These are phyloP conservation scores for Phytopythium helicoides DNA, from an alignment of 352 stramenopile species.

Conservation along the genomic window DNA sequence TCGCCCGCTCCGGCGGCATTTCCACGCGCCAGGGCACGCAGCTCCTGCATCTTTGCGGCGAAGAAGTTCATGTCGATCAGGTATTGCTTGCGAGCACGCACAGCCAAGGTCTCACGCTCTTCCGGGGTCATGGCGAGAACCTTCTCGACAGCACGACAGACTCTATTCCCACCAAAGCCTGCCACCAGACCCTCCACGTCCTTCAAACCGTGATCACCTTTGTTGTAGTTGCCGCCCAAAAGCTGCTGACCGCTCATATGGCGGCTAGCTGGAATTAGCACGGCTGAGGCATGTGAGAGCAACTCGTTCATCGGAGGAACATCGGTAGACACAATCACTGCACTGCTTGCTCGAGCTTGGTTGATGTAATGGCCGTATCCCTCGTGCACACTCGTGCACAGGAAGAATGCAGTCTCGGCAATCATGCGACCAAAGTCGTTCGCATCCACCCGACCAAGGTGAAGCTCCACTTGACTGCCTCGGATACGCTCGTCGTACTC, in stretches of 20 bases:
- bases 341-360: constrained; percentile 47
- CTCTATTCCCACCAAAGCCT: constrained; percentile 21
- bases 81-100: constrained; percentile 49
- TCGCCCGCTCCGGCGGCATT: background rate
- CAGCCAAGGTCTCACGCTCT: constrained; percentile 40
- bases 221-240: constrained; percentile 40
- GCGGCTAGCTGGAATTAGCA: constrained; percentile 36
- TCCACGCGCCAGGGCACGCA: constrained; percentile 23
- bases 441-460: constrained; percentile 30
- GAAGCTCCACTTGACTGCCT: constrained; percentile 26
- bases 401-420: constrained; percentile 46
- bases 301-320: constrained; percentile 68
- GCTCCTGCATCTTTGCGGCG: constrained; percentile 51
- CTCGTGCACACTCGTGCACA: constrained; percentile 60
- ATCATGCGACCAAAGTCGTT: constrained; percentile 49
- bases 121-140: constrained; percentile 44
- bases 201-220: constrained; percentile 47
- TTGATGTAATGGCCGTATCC: constrained; percentile 77
- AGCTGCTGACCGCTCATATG: constrained; percentile 40
- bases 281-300: constrained; percentile 34
- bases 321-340: constrained; percentile 48
- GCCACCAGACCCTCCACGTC: constrained; percentile 43
- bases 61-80: constrained; percentile 69
- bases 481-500: constrained; percentile 29
- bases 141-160: constrained; percentile 54